Conservation (phyloP, 2,329 filamentous ascomycete species). For the Rutstroemia sp. region DNA sequence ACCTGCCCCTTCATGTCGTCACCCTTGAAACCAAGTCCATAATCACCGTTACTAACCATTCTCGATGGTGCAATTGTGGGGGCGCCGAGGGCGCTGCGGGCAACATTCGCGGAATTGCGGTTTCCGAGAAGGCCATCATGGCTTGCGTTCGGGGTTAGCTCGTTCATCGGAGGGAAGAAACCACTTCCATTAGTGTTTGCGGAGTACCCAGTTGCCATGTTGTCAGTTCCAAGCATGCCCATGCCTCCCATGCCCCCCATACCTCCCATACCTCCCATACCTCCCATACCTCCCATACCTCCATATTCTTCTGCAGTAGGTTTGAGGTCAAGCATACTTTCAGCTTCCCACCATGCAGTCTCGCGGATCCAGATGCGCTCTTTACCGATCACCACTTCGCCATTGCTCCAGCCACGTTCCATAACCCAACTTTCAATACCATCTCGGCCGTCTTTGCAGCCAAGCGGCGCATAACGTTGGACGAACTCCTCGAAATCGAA, state of each 20-base stretch:
- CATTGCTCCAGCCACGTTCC: conserved; percentile 96
- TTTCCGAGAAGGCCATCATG: conserved; percentile 59
- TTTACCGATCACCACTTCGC: conserved; percentile 83
- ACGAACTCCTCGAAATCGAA: conserved; percentile 93
- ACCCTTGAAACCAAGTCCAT: conserved; percentile 80
- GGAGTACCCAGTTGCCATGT: conserved; percentile 68
- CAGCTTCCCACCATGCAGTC: conserved; percentile 93
- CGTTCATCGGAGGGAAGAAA: conserved; percentile 62
- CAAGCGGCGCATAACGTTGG: conserved; percentile 71
- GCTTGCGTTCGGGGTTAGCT: conserved; percentile 57
- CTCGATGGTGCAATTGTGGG: conserved; percentile 58
- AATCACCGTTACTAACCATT: conserved; percentile 63
- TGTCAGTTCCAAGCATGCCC: conserved; percentile 46
- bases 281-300: neutral
- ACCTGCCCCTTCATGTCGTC: conserved; percentile 68
- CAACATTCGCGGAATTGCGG: conserved; percentile 28
- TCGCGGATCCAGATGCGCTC: conserved; percentile 97
- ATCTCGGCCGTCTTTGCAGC: conserved; percentile 83
- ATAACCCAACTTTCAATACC: conserved; percentile 92
- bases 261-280: neutral
- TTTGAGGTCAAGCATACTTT: conserved; percentile 90
- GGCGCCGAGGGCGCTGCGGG: conserved; percentile 39
- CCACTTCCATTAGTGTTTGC: conserved; percentile 47
- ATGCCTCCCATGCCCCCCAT: conserved; percentile 38
- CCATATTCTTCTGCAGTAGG: conserved; percentile 25